Percentiles rank a stretch among this genome's conserved stretches.
These are phyloP conservation scores for Solanum bulbocastanum DNA, from an alignment of 257 asterid species.

Conservation along the genomic window DNA sequence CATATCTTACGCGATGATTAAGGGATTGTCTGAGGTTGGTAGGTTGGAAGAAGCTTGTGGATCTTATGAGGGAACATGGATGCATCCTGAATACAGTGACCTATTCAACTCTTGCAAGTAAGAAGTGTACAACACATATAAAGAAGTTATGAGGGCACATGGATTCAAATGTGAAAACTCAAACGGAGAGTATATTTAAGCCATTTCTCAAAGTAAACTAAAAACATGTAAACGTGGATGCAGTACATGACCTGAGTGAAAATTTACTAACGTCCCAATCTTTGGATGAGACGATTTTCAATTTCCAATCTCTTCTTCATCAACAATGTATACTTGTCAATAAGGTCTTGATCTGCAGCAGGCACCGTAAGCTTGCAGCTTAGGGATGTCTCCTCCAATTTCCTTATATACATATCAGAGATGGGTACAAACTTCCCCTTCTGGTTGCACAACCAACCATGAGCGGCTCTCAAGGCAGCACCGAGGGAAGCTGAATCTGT, in stretches of 20 bases:
- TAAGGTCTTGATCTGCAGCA: constrained; percentile 44
- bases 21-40: constrained; percentile 39
- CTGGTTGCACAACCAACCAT: constrained; percentile 77
- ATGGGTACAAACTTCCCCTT: constrained; percentile 52
- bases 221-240: not conserved
- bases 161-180: not conserved
- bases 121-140: not conserved
- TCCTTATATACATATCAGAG: constrained; percentile 48
- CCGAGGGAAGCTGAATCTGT: constrained; percentile 90
- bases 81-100: constrained; percentile 50
- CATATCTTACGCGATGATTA: constrained; percentile 29
- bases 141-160: not conserved
- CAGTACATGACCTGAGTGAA: not conserved
- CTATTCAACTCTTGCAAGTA: constrained; percentile 24
- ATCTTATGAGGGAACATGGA: constrained; percentile 49
- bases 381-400: constrained; percentile 59
- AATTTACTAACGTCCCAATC: constrained; percentile 43
- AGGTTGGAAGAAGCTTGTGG: constrained; percentile 49
- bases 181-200: not conserved
- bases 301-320: constrained; percentile 73
- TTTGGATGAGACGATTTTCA: constrained; percentile 57
- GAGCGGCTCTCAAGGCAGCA: constrained; percentile 92
- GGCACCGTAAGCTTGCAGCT: constrained; percentile 46
- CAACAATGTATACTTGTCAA: constrained; percentile 43
- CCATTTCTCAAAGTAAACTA: not conserved